Evolutionary conservation across 331 rosid species (phyloP).

Genomic region (Arachis monticola): DNA sequence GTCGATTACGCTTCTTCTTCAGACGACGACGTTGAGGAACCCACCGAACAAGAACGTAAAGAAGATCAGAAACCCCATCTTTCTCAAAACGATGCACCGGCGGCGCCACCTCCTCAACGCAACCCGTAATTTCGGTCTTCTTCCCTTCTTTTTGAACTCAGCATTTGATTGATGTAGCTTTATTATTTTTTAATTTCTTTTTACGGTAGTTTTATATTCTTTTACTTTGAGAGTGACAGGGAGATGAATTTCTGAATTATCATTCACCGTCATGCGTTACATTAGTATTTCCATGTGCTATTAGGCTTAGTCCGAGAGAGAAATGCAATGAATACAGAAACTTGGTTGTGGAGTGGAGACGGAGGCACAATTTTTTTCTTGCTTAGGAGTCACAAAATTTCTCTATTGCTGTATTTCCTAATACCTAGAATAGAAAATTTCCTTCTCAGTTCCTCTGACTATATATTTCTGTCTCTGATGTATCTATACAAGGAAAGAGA

Average conservation of each 20-base stretch:
- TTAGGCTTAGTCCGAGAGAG: too few relatives aligned
- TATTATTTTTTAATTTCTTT: too few relatives aligned
- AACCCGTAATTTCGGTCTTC: constrained; percentile 48
- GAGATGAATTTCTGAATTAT: constrained; percentile 11
- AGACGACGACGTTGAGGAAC: constrained; percentile 72
- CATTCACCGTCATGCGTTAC: neutral
- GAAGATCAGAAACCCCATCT: constrained; percentile 35
- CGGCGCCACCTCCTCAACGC: constrained; percentile 35
- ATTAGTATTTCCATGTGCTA: constrained; percentile 10
- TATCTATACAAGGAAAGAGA: too few relatives aligned
- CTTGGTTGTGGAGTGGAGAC: too few relatives aligned
- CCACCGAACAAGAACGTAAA: constrained; percentile 30
- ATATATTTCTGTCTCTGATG: too few relatives aligned
- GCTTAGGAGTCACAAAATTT: too few relatives aligned
- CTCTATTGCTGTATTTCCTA: too few relatives aligned
- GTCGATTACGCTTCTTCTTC: constrained; percentile 92
- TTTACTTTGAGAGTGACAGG: neutral
- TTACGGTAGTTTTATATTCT: neutral
- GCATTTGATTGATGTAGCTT: neutral
- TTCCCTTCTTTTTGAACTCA: neutral
- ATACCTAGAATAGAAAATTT: too few relatives aligned
- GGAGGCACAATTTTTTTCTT: too few relatives aligned
- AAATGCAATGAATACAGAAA: too few relatives aligned
- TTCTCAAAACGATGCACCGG: constrained; percentile 32
- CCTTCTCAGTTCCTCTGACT: too few relatives aligned